Percentiles rank a stretch among this genome's conserved stretches.
Evolutionary conservation across 768 basidiomycete genomes (phyloP).

Genomic region (Ramaria sp.): DNA sequence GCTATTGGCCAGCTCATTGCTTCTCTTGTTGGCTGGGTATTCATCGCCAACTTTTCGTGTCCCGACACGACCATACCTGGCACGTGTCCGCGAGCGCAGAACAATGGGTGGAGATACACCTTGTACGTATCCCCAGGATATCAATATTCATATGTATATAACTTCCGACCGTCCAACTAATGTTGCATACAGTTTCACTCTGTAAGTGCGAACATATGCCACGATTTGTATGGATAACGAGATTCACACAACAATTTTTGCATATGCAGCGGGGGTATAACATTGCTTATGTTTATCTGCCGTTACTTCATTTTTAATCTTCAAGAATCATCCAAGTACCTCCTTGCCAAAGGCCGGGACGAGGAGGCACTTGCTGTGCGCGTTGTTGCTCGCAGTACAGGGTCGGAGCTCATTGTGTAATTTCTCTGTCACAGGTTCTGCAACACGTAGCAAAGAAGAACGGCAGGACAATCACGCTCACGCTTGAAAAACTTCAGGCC

Average conservation of each 20-base stretch:
- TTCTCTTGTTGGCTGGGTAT: conserved; percentile 42
- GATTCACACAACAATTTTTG: conserved; percentile 1
- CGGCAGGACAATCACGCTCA: conserved; percentile 34
- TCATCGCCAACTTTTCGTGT: conserved; percentile 49
- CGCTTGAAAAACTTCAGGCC: conserved; percentile 31
- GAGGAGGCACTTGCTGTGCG: conserved; percentile 39
- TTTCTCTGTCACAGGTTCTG: conserved; percentile 26
- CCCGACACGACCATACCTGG: conserved; percentile 19
- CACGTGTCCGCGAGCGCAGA: conserved; percentile 36
- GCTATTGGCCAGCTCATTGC: conserved; percentile 39
- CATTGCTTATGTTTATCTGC: conserved; percentile 40
- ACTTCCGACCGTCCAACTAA: neutral
- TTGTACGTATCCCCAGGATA: conserved; percentile 25
- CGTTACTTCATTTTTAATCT: conserved; percentile 50
- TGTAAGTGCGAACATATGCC: conserved; percentile 20
- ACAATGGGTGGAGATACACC: conserved; percentile 55
- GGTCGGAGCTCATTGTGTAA: no score
- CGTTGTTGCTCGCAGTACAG: neutral
- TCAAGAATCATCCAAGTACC: conserved; percentile 53
- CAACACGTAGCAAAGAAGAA: conserved; percentile 39
- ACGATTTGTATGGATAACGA: neutral
- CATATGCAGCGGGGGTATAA: conserved; percentile 32
- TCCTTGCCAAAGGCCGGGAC: conserved; percentile 46
- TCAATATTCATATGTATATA: neutral
- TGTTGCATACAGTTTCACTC: conserved; percentile 23